Conservation (phyloP, 2,329 filamentous ascomycete species). For the Emmonsia crescens region DNA sequence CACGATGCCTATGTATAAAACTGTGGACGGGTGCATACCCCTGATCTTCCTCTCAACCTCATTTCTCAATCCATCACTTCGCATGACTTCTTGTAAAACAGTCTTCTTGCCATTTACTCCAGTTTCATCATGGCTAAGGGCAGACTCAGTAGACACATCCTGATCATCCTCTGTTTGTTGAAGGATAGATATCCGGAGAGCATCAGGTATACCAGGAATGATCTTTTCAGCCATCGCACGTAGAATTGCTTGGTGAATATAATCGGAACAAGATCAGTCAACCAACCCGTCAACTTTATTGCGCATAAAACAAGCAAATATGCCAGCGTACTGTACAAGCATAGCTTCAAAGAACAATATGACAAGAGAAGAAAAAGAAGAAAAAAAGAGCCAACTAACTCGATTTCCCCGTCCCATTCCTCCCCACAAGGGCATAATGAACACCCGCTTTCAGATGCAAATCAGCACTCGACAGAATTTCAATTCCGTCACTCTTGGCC, state of each 20-base stretch:
- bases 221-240: slow-evolving; percentile 66
- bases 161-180: slow-evolving; percentile 50
- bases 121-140: background rate
- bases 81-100: slow-evolving; percentile 58
- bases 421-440: slow-evolving; percentile 66
- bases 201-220: slow-evolving; percentile 62
- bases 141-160: slow-evolving; percentile 6
- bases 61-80: slow-evolving; percentile 39
- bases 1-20: too few species aligned
- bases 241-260: slow-evolving; percentile 46
- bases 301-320: background rate
- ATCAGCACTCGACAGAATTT: slow-evolving; percentile 60
- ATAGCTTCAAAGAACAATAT: background rate
- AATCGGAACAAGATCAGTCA: slow-evolving; percentile 5
- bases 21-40: slow-evolving; percentile 32
- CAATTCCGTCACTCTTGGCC: slow-evolving; percentile 41
- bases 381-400: slow-evolving; percentile 39
- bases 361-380: background rate
- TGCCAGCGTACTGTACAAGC: background rate
- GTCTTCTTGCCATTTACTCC: slow-evolving; percentile 25
- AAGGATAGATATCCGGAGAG: slow-evolving; percentile 54
- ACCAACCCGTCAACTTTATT: background rate
- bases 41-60: slow-evolving; percentile 51
- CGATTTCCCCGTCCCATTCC: slow-evolving; percentile 76
- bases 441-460: slow-evolving; percentile 61